phyloP scores from a whole-genome alignment of 2,329 filamentous ascomycete species.

The Fusarium armeniacum region DNA sequence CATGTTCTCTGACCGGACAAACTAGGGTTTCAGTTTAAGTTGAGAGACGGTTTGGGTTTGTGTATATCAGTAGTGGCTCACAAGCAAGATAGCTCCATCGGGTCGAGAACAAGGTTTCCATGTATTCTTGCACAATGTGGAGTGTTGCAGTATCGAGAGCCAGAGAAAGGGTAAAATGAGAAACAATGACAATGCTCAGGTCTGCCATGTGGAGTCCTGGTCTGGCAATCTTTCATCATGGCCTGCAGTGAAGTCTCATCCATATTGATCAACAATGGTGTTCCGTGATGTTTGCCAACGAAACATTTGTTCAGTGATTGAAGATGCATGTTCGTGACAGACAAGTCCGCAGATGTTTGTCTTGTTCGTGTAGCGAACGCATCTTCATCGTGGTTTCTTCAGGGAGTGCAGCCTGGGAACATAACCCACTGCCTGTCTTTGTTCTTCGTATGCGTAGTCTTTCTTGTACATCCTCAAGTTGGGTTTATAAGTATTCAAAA shows the following conservation, averaged over 20 bases:
- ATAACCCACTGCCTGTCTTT: neutral
- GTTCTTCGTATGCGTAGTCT: neutral
- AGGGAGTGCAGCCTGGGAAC: neutral
- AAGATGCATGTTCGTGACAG: neutral
- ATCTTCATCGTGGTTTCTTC: constrained; percentile 14
- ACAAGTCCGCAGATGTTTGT: neutral
- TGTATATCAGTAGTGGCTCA: constrained; percentile 7
- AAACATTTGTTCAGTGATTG: neutral
- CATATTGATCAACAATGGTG: neutral
- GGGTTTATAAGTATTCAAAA: constrained; percentile 11
- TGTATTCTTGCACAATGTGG: constrained; percentile 8
- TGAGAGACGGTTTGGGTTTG: constrained; percentile 5
- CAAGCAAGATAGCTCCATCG: neutral
- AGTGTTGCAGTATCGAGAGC: neutral
- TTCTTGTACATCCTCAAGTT: neutral
- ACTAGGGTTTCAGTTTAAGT: neutral
- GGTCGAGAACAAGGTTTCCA: constrained; percentile 11
- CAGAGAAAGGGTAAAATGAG: constrained; percentile 24
- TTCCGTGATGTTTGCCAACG: neutral
- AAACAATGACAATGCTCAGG: constrained; percentile 22
- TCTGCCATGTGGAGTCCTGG: constrained; percentile 2
- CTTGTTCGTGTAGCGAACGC: neutral
- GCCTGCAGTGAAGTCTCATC: constrained; percentile 9
- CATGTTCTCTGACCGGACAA: constrained; percentile 10
- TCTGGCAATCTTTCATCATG: constrained; percentile 3